Evolutionary conservation across 768 basidiomycete species (phyloP), one percentile per base, ranked within the genome.

Genomic region (Naganishia onofrii): DNA sequence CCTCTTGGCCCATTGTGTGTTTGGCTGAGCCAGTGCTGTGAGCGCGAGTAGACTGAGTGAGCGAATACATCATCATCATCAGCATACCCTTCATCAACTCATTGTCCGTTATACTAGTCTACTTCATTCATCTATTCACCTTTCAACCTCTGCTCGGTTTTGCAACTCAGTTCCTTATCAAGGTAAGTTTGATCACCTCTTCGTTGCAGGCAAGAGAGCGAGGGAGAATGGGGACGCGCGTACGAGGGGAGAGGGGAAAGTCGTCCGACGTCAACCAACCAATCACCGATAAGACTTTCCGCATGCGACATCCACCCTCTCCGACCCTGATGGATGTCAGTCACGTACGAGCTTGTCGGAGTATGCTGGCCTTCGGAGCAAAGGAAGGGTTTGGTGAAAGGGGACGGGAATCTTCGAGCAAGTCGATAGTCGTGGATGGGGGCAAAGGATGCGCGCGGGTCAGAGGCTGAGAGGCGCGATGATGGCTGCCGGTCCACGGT

Each of bases 1-100:
- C 48, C 23, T 46, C 8, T 51, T 51, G 48, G 48, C 48, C 48
- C 48, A 51, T 51, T 51, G 48, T 51, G 48, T 51, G 38, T 63
- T 23, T 63, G 31, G 60, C 32, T 38, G n/a, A 34, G 23, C 36
- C 29, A 44, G 38, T 26, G 60, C 19, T 36, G 19, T n/a, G 19
- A 3, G 54, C 19, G 54, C 54, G 54, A 38, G 48, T 28, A 12
- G n/a, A 44, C 42, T 44, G 36, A 63, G 42, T 34, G 60, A 36
- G 60, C 57, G 60, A 58, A 63, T 42, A 58, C 57, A 63, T 63
- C 60, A 63, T 42, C 60, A 63, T 63, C 60, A 63, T 2, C 60
- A 63, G 12, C 42, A 63, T 28, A n/a, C n/a, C n/a, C 60, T n/a
- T 63, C 38, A 63, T 63, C 57, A n/a, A n/a, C n/a, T 23, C 7